Evolutionary conservation across 768 basidiomycete genomes (phyloP), one percentile per base, ranked within the genome.

Genomic region (Pleurotus eryngii): DNA sequence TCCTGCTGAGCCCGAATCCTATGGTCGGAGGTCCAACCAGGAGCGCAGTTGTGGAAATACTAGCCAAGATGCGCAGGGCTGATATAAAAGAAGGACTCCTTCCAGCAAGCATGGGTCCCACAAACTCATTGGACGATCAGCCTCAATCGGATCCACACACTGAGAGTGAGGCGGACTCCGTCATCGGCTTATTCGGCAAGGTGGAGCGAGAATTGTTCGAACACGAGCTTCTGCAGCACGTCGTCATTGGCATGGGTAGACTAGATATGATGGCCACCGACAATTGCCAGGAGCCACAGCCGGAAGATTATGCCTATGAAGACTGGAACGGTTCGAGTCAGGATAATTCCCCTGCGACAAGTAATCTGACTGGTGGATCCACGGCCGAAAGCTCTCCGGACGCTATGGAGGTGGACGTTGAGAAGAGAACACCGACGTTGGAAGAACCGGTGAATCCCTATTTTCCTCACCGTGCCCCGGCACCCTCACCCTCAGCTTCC

Each of bases 231-330:
- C 68, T 96, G 5, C 81, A 89, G 55, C 91, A 92, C 37, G 86
- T 98, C 60, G 86, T 96, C 56, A 86, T 97, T 53, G 95, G 93
- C 27, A 90, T 98, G 78, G 92, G 92, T 7, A 77, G 85, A 18
- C 76, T 98, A 26, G 86, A 86, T 46, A 67, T 63, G 35, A 50
- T 18, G 24, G 22, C 17, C 14, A n/a, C 46, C 14, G 60, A 60
- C 61, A 70, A 59, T 64, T 68, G 55, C 46, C 60, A 63, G 3
- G 81, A 80, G 62, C 72, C 76, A 20, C 70, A 74, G 55, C 46
- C 62, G 15, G 67, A 72, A 14, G 63, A 67, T 12, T 65, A 68
- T 24, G 35, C 61, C 20, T 60, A 63, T 49, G 49, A 53, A 22
- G 55, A 62, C 30, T 62, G 55, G 55, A 22, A 61, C 49, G 8